Conservation (phyloP, 139 green algal species). For the Chlamydomonas urium region DNA sequence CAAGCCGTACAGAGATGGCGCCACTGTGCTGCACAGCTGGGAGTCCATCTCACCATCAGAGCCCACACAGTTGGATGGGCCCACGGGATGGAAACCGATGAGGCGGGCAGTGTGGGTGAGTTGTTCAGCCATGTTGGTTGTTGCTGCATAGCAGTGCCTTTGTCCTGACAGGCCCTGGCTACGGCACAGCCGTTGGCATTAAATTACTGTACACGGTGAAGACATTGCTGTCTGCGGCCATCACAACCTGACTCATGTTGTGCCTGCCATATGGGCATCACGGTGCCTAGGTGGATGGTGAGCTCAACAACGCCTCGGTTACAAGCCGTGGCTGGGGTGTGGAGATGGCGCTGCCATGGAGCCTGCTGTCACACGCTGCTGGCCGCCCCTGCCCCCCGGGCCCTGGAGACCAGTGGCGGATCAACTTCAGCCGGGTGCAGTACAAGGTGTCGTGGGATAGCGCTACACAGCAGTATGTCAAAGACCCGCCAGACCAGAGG, state of each 20-base stretch:
- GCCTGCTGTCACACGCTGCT: constrained; percentile 19
- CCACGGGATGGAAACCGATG: constrained; percentile 14
- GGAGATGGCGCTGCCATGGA: constrained; percentile 26
- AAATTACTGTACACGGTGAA: no score
- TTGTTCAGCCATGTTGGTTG: no score
- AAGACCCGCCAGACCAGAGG: constrained; percentile 5
- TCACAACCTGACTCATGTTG: no score
- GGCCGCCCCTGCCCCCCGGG: constrained; percentile 1
- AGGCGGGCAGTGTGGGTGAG: background rate
- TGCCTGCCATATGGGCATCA: no score
- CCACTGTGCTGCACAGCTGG: background rate
- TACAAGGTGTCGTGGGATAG: constrained; percentile 19
- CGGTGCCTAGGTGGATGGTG: no score
- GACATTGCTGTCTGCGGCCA: no score
- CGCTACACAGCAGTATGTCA: background rate
- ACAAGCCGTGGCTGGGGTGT: constrained; percentile 17
- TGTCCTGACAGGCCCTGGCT: no score
- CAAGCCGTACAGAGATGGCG: constrained; percentile 19
- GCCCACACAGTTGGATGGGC: constrained; percentile 7
- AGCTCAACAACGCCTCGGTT: constrained; percentile 8
- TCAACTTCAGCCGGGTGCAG: constrained; percentile 34
- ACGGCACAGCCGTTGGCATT: no score
- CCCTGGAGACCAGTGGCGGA: constrained; percentile 26
- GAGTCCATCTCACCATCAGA: background rate
- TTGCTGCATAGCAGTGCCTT: no score